Base-by-base conservation (phyloP, 306 rosid genomes). In the Cicer arietinum region DNA sequence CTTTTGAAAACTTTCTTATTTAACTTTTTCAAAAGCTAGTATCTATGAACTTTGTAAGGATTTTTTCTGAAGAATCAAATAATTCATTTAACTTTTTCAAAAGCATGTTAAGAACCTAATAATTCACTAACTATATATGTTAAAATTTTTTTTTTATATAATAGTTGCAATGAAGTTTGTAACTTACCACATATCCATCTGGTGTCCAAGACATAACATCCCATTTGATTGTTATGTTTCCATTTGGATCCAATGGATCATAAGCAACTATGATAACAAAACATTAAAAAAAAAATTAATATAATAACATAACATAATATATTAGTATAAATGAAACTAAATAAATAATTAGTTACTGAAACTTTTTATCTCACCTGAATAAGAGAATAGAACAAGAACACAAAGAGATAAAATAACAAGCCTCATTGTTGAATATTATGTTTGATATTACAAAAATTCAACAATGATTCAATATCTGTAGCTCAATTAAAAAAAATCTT, bases 221-320 rank as follows among this genome's bases (percentile, higher is more conserved):
- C 98, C 97, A 94, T 83, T 90, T 90, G 85, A 91, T 76, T 4
- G 96, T 94, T 69, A 94, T 50, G 82, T 91, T 94, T 60, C 97
- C 98, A 64, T 76, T 94, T 45, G 98, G 98, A 89, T 94, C 98
- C 88, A 94, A 71, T 5, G 98, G 96, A 84, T 94, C 98, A 84
- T 85, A 94, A 35, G 96, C 93, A 79, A 40, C 97, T 94, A 54
- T 66, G 75, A 54, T 5, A 61, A 71, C 0, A 79, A 67, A 47
- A 80, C 46, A 86, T 13, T 6, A 16, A 30, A 13, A 13, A 22
- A 25, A 10, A 35, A 14, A 17, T 30, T 30, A 30, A 30, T 30
- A 3, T 30, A 30, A 30, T 30, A 30, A 30, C 5, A 30, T 30
- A 30, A 30, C 5, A 30, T 30, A 30, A 30, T 30, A 30, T 30